Evolutionary conservation across 768 basidiomycete genomes (phyloP), one percentile per base, ranked within the genome.

Genomic region (Boletus barrowsii): DNA sequence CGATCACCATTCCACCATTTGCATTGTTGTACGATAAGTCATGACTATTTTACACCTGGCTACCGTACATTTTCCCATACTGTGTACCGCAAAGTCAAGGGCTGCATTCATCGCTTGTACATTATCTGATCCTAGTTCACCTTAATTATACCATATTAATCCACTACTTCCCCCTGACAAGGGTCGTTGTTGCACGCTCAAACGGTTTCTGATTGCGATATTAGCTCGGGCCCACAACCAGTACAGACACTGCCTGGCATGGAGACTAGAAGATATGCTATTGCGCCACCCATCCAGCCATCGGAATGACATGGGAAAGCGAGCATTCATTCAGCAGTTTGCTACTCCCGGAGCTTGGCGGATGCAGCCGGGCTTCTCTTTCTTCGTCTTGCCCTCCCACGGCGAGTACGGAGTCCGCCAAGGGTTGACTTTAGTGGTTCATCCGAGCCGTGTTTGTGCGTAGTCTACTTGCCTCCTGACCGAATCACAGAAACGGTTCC

Each of bases 131-230:
- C 45, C 52, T 66, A 68, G 51, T 58, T 37, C 24, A 42, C 46
- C 45, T 59, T 70, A 70, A 72, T 70, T 72, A 70, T 70, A 65
- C 69, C 63, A 53, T 70, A 70, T 69, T 70, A 68, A 72, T 63
- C 26, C 47, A 53, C 42, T 68, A 54, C 30, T 57, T 37, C 20
- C 17, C 15, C 6, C 37, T 39, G 35, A 7, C 35, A 5, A 11
- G 35, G 15, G 13, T 36, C 35, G 15, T 36, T 0, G 15, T 15
- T 15, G 35, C 35, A 15, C 9, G 26, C 26, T 26, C 26, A 26
- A 26, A 9, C 26, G 2, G 29, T 29, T 29, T 29, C 29, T 29
- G 29, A 29, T 29, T 29, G 8, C 8, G 29, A 29, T 9, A 29
- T 29, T 29, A 8, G 29, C 29, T 29, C 8, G 29, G 29, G 8